Base-by-base conservation (phyloP, 2,329 filamentous ascomycete species). In the Neobulgaria alba region DNA sequence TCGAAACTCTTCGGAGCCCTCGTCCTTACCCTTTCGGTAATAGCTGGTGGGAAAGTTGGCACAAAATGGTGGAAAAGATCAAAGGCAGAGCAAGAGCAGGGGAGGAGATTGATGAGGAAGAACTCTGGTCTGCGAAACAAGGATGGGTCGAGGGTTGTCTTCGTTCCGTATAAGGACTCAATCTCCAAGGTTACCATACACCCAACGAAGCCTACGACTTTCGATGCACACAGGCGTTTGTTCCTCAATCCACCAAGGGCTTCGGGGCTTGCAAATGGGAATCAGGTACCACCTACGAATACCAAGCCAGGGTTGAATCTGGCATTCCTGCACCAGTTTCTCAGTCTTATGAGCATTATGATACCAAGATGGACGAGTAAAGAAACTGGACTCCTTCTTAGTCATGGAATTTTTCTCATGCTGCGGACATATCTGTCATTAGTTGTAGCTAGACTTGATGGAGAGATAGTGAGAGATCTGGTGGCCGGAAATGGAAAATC, bases 261-360 rank as follows among this genome's bases (percentile, higher is more conserved):
- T 14, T 84, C 87, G 10, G 83, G 87, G 1, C 72, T 92, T 35
- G 72, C 74, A 29, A 80, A 88, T 60, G 79, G 80, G 10, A 72
- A 63, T 4, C 73, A 77, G 32, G 86, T 93, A 4, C 92, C 92
- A 12, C 85, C 89, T 2, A 76, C 85, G 8, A 85, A 94, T 60
- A 90, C 89, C 18, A 96, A 95, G 61, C 88, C 92, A 0, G 92
- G 92, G 0, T 67, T 98, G 29, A 98, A 98, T 59, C 72, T 98
- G 43, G 92, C 92, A 9, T 98, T 98, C 57, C 64, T 98, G 39
- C 92, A 98, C 61, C 92, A 98, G 63, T 96, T 98, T 55, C 72
- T 96, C 38, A 95, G 90, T 57, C 67, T 98, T 40, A 78, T 96
- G 67, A 95, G 88, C 64, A 96, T 98, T 58, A 94, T 96, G 87